Base-by-base conservation (phyloP, 2,329 filamentous ascomycete genomes). In the Paecilomyces dactylethromorphus region DNA sequence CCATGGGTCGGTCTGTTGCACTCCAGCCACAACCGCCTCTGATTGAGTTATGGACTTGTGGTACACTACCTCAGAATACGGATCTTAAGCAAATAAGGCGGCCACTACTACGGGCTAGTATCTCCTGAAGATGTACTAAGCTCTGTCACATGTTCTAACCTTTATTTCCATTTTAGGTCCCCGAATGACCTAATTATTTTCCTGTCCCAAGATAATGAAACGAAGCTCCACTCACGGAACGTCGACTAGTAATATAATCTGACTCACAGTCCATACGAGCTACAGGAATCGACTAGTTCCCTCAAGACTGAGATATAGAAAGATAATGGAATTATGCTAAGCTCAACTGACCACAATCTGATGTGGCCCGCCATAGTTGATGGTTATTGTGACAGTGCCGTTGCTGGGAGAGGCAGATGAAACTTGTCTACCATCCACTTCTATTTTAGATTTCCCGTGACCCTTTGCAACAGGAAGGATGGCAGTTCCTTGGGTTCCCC, bases 401-500 rank as follows among this genome's bases (percentile, higher is more conserved):
- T 39, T n/a, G 13, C 15, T 39, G 35, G 35, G n/a, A 15, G 35
- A 39, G 3, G 26, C 26, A 29, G 12, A 15, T 15, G 35, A 39
- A n/a, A 39, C 35, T 15, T 39, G 35, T 39, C 35, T 39, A 39
- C 35, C 35, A 39, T 39, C 35, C 15, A 39, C n/a, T n/a, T 39
- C 13, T n/a, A 39, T n/a, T 3, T 7, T 3, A 15, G 35, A 39
- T n/a, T 39, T 18, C 7, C 35, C 35, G 7, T 45, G 32, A 29
- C 32, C 35, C 22, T 53, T 55, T 7, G 55, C 49, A 29, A 24
- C 35, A 2, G 58, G 55, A 5, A 61, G 49, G 2, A 61, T 32
- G 15, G 59, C 55, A 24, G 18, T 54, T 12, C 60, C 60, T n/a
- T 56, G 21, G 12, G 58, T 59, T 6, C 53, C 53, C 6, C 24